Percentiles rank a stretch among this genome's conserved stretches.
Evolutionary conservation across 2,329 filamentous ascomycete species (phyloP).

Genomic region (Clonostachys chloroleuca): DNA sequence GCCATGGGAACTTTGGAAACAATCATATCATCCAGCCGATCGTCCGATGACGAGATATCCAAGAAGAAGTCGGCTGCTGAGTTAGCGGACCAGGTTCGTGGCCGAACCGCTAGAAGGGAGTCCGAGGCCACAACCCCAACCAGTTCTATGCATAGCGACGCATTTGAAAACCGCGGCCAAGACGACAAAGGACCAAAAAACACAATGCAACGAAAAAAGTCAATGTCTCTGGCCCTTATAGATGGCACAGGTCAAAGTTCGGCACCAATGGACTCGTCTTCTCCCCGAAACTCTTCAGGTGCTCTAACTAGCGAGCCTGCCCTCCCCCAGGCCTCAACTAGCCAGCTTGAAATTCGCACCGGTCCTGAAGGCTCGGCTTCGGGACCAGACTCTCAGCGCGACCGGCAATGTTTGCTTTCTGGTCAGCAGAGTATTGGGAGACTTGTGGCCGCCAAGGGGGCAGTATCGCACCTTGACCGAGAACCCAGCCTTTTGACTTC

Average conservation of each 20-base stretch:
- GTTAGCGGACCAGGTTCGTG: constrained; percentile 49
- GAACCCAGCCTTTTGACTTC: constrained; percentile 12
- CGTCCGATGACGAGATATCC: constrained; percentile 57
- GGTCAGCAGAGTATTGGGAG: too few species aligned
- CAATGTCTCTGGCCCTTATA: constrained; percentile 28
- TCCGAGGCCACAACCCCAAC: constrained; percentile 22
- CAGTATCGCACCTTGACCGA: not conserved
- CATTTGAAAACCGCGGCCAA: constrained; percentile 12
- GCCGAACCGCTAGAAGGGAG: constrained; percentile 34
- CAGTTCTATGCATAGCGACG: constrained; percentile 18
- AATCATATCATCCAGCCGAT: constrained; percentile 62
- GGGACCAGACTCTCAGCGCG: too few species aligned
- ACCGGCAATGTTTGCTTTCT: too few species aligned
- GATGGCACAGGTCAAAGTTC: constrained; percentile 23
- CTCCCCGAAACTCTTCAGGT: constrained; percentile 26
- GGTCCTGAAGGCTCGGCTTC: constrained; percentile 12
- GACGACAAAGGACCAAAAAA: constrained; percentile 2
- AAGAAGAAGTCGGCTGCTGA: constrained; percentile 56
- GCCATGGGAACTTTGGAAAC: constrained; percentile 62
- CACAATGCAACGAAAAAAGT: constrained; percentile 8
- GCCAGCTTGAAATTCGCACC: constrained; percentile 40
- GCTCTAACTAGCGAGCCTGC: constrained; percentile 51
- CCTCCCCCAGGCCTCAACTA: constrained; percentile 51
- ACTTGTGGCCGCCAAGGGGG: not conserved
- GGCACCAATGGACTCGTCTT: constrained; percentile 12